A percentile compares a stretch with the other conserved stretches of the same genome.
Conservation (phyloP, 2,329 filamentous ascomycete genomes). For the Colletotrichum godetiae region DNA sequence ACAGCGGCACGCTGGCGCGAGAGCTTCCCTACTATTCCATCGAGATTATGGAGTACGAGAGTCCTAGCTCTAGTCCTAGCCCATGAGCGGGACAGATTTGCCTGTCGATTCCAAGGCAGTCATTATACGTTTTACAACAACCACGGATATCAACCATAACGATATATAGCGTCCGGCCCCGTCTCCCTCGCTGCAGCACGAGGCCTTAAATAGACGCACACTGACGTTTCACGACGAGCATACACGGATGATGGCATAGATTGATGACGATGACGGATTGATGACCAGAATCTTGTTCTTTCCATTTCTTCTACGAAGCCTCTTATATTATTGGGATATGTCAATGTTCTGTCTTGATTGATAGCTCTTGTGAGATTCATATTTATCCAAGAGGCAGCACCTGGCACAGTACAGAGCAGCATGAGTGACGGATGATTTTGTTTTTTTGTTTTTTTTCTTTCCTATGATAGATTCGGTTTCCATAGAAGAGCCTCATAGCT, state of each 20-base stretch:
- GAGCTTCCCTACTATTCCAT: conserved; percentile 63
- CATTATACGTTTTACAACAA: conserved; percentile 14
- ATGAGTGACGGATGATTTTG: not conserved
- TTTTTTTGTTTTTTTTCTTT: not conserved
- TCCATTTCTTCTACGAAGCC: not conserved
- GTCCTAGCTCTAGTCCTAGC: conserved; percentile 26
- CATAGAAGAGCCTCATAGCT: conserved; percentile 28
- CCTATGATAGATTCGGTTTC: conserved; percentile 12
- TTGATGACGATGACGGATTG: conserved; percentile 6
- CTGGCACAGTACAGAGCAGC: conserved; percentile 13
- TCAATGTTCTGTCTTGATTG: not conserved
- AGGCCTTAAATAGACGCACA: not conserved
- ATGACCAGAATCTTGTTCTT: not conserved
- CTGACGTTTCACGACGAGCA: conserved; percentile 6
- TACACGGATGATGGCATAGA: not conserved
- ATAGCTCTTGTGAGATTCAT: conserved; percentile 15
- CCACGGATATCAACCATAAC: not conserved
- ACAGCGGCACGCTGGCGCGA: conserved; percentile 51
- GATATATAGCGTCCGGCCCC: conserved; percentile 10
- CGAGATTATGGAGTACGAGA: conserved; percentile 58
- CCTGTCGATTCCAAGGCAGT: not conserved
- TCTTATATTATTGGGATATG: not conserved
- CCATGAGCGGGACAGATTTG: conserved; percentile 6
- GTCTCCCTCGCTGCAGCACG: not conserved
- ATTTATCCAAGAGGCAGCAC: not conserved